Base-by-base conservation (phyloP, 106 monocot genomes). In the Acorus gramineus region DNA sequence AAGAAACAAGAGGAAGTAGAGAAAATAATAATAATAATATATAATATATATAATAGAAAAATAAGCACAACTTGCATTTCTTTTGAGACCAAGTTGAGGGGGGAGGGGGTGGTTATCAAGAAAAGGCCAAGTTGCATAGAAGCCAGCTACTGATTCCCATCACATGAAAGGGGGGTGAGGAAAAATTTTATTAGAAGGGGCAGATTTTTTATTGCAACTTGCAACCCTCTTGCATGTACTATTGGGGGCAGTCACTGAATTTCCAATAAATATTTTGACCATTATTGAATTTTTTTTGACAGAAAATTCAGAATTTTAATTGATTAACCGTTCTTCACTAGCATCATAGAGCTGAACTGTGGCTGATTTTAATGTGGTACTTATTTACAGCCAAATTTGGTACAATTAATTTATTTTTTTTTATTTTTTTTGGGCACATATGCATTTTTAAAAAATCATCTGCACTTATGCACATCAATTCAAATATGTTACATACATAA, bases 101-200 rank as follows among this genome's bases (percentile, higher is more conserved):
- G 28, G 28, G 28, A 1, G 28, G 28, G 28, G 28, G 28, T 28
- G 42, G 14, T 52, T 64, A 64, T 50, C 49, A 28, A 28, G 28
- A 28, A 28, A 52, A 64, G 46, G 64, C 2, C 50, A 64, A 52
- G 14, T 64, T 50, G 51, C 52, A 64, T 11, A 4, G 3, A 64
- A 14, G 11, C 47, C 52, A 64, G 64, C 64, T 52, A 14, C 50
- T 52, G 64, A 64, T 64, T 64, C 64, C 51, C 64, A 51, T 4
- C 46, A 8, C 4, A 28, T 28, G 28, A 28, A 28, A 28, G 28
- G 28, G 28, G 28, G 28, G 28, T 28, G 28, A 28, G 28, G 28
- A 28, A 28, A 28, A 28, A 0, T 28, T 28, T 28, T 28, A 28
- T 47, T 9, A 44, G 9, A 44, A 64, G 43, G 2, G 11, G 3